These are phyloP conservation scores for Phytophthora hybrid DNA, from an alignment of 352 stramenopile genomes.

Conservation along the genomic window DNA sequence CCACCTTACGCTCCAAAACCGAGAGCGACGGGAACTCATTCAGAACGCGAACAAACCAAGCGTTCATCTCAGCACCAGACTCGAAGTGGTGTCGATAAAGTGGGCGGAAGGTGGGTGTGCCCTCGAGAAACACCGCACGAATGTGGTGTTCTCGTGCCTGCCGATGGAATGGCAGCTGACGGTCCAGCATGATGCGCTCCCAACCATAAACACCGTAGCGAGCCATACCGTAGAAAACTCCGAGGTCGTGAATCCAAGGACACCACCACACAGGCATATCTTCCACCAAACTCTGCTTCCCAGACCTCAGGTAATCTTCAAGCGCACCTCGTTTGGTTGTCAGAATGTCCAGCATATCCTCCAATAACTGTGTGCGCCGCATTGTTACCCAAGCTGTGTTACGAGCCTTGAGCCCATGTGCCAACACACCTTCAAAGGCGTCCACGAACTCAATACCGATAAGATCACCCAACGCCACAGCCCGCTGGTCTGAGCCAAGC, in stretches of 20 bases:
- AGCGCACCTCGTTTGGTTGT: constrained; percentile 50
- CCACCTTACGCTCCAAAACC: constrained; percentile 77
- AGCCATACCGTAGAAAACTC: constrained; percentile 83
- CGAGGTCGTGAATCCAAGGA: constrained; percentile 88
- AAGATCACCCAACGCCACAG: constrained; percentile 73
- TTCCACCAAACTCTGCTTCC: constrained; percentile 60
- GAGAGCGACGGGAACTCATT: constrained; percentile 83
- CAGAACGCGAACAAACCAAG: constrained; percentile 69
- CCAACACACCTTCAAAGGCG: constrained; percentile 81
- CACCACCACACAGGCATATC: constrained; percentile 92
- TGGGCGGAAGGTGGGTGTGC: constrained; percentile 55
- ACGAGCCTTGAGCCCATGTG: constrained; percentile 86
- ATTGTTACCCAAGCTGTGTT: constrained; percentile 87
- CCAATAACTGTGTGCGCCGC: constrained; percentile 75
- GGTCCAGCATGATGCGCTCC: constrained; percentile 75
- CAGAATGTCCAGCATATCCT: constrained; percentile 75
- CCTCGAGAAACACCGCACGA: constrained; percentile 75
- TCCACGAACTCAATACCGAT: constrained; percentile 91
- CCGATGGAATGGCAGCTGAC: constrained; percentile 78
- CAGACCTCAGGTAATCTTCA: constrained; percentile 64
- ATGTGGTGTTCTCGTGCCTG: constrained; percentile 77
- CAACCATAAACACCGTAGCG: constrained; percentile 77
- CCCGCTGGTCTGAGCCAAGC: constrained; percentile 78
- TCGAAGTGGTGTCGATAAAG: constrained; percentile 75
- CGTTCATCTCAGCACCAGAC: constrained; percentile 50